These are phyloP conservation scores for Ceratocystis eucalypticola DNA, from an alignment of 2,329 filamentous ascomycete genomes.

Conservation along the genomic window DNA sequence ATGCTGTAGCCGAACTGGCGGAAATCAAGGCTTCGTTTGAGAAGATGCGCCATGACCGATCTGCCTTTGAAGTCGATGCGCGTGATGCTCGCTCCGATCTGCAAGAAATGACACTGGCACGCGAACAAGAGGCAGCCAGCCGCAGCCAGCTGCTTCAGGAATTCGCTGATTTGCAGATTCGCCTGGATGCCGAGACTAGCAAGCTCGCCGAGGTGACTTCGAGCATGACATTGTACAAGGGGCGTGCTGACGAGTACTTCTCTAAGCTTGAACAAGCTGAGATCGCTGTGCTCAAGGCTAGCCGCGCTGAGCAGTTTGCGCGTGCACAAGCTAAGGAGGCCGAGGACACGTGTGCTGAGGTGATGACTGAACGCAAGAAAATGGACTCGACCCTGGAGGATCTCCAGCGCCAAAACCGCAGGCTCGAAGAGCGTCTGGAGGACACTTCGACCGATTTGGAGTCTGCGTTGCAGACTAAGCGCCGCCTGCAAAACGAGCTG, in stretches of 20 bases:
- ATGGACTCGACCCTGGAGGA: conserved; percentile 82
- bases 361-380: conserved; percentile 84
- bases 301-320: conserved; percentile 83
- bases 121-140: conserved; percentile 78
- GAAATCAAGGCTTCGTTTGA: conserved; percentile 82
- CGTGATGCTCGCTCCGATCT: conserved; percentile 74
- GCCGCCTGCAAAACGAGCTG: conserved; percentile 87
- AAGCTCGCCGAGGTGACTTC: conserved; percentile 72
- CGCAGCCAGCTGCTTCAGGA: conserved; percentile 81
- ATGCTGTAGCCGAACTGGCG: conserved; percentile 68
- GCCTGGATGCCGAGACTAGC: conserved; percentile 76
- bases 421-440: conserved; percentile 80
- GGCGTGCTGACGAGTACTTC: conserved; percentile 88
- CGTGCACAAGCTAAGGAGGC: conserved; percentile 79
- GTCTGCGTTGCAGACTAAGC: conserved; percentile 74
- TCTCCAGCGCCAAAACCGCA: conserved; percentile 75
- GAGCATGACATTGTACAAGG: conserved; percentile 80
- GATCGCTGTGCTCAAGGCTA: conserved; percentile 85
- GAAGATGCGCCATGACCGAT: conserved; percentile 68
- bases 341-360: conserved; percentile 76
- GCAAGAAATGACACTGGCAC: conserved; percentile 60
- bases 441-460: conserved; percentile 84
- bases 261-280: conserved; percentile 94
- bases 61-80: conserved; percentile 69
- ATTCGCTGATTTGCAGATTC: conserved; percentile 85